Base-by-base conservation (phyloP, 225 moss, liverwort and hornwort genomes). In the Sphagnum contortum region DNA sequence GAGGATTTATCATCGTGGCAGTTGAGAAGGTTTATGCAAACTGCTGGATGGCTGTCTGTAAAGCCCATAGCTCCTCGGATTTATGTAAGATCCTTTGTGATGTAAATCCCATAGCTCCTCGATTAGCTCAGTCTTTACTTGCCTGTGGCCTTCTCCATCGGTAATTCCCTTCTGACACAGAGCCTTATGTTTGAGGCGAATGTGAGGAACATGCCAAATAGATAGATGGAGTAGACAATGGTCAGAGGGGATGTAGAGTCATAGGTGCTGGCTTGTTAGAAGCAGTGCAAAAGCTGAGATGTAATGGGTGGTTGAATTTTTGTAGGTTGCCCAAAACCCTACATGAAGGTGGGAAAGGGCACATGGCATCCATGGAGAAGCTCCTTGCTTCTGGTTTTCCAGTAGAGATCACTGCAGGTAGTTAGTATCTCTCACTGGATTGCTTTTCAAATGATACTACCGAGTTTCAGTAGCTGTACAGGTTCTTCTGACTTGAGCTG, bases 361-460 rank as follows among this genome's bases (percentile, higher is more conserved):
- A 82, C 74, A 91, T 98, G 89, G 91, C 93, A 72, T 80, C 93
- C 67, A 84, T 98, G 79, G 93, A 87, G 73, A 98, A 87, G 68
- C 89, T 93, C 70, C 87, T 93, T 72, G 76, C 82, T 72, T 77
- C 83, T 62, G 87, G 88, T 67, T 71, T 82, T 70, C 45, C 76
- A 70, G 70, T 83, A 84, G 93, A 91, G 72, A 64, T 87, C 53
- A 76, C 98, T 75, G 81, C 92, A 92, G 96, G 96, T 90, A 77
- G 65, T 59, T 65, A 66, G 46, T 70, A 56, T 54, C 65, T 56
- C 48, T 11, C 66, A 67, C 14, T 49, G 44, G 49, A 8, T 47
- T 55, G 45, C 65, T 51, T 48, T 11, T 6, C 56, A 47, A n/a
- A 59, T 48, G 51, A 2, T 70, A 53, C 9, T 57, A 54, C 9